Conservation (phyloP, 441 rosid genomes). For the Euphorbia schlechtendalii region DNA sequence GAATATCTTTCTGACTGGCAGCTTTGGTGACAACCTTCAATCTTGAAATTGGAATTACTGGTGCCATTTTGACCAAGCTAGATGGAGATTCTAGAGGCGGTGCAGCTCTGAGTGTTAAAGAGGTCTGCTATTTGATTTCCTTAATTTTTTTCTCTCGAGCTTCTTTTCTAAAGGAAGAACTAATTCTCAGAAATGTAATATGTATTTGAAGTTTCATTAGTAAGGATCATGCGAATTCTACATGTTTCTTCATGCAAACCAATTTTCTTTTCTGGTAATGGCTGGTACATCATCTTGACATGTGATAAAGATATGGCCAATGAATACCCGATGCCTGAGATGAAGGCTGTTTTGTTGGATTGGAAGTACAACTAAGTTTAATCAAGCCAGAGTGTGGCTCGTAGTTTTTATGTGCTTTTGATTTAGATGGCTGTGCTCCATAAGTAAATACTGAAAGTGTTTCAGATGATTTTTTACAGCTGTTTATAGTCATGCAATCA, state of each 20-base stretch:
- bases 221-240: neutral
- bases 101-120: constrained; percentile 97
- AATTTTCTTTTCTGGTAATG: neutral
- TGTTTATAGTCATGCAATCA: neutral
- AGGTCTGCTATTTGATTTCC: constrained; percentile 41
- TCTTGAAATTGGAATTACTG: constrained; percentile 95
- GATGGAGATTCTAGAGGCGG: constrained; percentile 99
- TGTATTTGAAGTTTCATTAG: neutral
- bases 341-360: neutral
- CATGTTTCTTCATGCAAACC: neutral
- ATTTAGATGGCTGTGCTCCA: neutral
- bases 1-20: constrained; percentile 27
- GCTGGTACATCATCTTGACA: neutral
- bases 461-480: constrained; percentile 1
- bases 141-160: neutral
- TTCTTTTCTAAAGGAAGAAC: constrained; percentile 1
- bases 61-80: constrained; percentile 96
- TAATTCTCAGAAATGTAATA: neutral
- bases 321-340: neutral
- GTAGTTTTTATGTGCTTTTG: neutral
- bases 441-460: neutral
- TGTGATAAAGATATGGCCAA: neutral
- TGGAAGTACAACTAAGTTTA: neutral
- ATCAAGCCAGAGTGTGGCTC: neutral
- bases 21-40: constrained; percentile 92